These are phyloP conservation scores for Microthlaspi erraticum DNA, from an alignment of 345 rosid species.

Conservation along the genomic window DNA sequence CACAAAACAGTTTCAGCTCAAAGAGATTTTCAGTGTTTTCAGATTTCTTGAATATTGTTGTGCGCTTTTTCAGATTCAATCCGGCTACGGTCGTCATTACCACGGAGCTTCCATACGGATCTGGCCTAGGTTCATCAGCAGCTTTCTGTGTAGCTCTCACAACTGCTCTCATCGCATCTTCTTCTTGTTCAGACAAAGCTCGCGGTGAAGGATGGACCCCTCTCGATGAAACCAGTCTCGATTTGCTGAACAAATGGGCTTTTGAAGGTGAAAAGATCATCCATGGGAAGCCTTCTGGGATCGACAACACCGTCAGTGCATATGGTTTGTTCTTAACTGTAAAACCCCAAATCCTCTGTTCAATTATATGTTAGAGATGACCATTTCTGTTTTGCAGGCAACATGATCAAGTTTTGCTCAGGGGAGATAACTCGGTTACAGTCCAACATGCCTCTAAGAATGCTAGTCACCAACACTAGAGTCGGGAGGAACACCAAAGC, in stretches of 20 bases:
- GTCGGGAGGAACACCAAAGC: slow-evolving; percentile 93
- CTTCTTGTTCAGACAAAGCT: slow-evolving; percentile 52
- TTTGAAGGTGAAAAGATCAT: slow-evolving; percentile 93
- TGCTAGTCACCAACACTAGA: slow-evolving; percentile 92
- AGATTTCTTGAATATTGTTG: neutral
- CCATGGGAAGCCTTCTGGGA: slow-evolving; percentile 96
- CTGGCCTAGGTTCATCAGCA: slow-evolving; percentile 97
- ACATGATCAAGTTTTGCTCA: slow-evolving; percentile 83
- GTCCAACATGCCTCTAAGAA: slow-evolving; percentile 65
- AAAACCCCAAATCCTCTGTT: neutral
- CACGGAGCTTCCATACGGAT: slow-evolving; percentile 87
- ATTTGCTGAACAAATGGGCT: slow-evolving; percentile 91
- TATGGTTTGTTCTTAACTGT: slow-evolving; percentile 71
- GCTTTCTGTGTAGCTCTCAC: slow-evolving; percentile 81
- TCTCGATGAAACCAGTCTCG: slow-evolving; percentile 60
- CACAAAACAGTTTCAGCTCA: neutral
- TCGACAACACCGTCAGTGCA: slow-evolving; percentile 96
- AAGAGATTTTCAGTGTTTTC: neutral
- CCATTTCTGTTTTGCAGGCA: slow-evolving; percentile 56
- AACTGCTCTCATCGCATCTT: slow-evolving; percentile 68
- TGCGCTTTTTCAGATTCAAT: slow-evolving; percentile 58
- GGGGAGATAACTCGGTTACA: slow-evolving; percentile 67
- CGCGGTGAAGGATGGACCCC: slow-evolving; percentile 57
- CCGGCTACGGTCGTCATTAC: slow-evolving; percentile 73
- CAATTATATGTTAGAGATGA: neutral